Base-by-base conservation (phyloP, 371 early-diverging fungal genomes). In the Rhizomucor miehei region DNA sequence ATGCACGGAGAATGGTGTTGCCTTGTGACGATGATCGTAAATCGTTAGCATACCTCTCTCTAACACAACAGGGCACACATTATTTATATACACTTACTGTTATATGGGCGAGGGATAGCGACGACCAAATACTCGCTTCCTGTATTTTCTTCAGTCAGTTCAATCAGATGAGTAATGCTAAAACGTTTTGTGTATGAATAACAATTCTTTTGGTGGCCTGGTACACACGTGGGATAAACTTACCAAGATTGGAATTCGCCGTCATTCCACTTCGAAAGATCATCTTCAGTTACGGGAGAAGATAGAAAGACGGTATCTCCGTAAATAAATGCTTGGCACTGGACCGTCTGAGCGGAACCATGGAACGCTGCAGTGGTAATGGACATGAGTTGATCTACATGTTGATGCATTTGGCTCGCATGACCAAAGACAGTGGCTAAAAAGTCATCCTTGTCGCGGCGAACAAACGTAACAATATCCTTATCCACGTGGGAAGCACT, bases 231-330 rank as follows among this genome's bases (percentile, higher is more conserved):
- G 41, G 19, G 14, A 41, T 41, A 16, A 11, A 37, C 52, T 52
- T 67, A 71, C 72, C 72, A 69, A 55, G 70, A 58, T 54, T 70
- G 73, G 57, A 76, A 76, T 57, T 72, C 76, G 39, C 69, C 73
- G 47, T 63, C 59, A 34, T 66, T 60, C 73, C 76, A 76, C n/a
- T 53, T 54, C 24, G 65, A 57, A 16, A 66, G 47, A 59, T 64
- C 54, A 21, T 56, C 47, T 21, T 59, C 68, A 14, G 56, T 55
- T 47, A 67, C 62, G 9, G 69, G 73, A 24, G 60, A 66, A 51
- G 62, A 65, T 49, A 69, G 58, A 63, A 77, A 77, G 24, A 73
- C 74, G 13, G 72, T 73, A 16, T 66, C 50, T 34, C 71, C 59
- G 48, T 63, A 60, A 57, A 77, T 77, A 53, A 73, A 77, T 25